Evolutionary conservation across 768 basidiomycete species (phyloP).

Genomic region (Suillus subalutaceus): DNA sequence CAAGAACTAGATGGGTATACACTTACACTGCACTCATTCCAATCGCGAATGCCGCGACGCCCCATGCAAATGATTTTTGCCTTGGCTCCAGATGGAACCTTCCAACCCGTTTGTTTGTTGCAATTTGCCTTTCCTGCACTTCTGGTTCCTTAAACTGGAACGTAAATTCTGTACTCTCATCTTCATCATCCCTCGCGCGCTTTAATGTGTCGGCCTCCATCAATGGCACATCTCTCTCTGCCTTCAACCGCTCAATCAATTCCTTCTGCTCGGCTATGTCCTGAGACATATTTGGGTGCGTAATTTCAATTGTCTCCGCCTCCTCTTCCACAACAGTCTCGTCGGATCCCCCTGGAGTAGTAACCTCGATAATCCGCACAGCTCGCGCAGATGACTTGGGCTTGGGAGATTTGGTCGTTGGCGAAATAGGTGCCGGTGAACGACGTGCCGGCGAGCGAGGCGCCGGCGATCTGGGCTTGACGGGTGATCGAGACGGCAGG

Average conservation of each 20-base stretch:
- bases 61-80: slow-evolving; percentile 81
- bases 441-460: slow-evolving; percentile 35
- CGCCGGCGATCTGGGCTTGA: slow-evolving; percentile 33
- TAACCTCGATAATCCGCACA: slow-evolving; percentile 34
- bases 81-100: slow-evolving; percentile 62
- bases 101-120: slow-evolving; percentile 65
- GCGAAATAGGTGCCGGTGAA: slow-evolving; percentile 34
- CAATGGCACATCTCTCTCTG: slow-evolving; percentile 49
- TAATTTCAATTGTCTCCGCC: slow-evolving; percentile 55
- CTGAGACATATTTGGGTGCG: slow-evolving; percentile 63
- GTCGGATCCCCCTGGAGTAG: slow-evolving; percentile 59
- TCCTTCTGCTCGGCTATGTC: slow-evolving; percentile 81
- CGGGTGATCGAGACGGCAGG: not conserved
- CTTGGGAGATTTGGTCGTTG: slow-evolving; percentile 41
- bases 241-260: slow-evolving; percentile 73
- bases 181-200: slow-evolving; percentile 45
- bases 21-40: slow-evolving; percentile 83
- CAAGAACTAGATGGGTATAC: slow-evolving; percentile 11
- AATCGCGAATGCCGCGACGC: slow-evolving; percentile 79
- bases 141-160: slow-evolving; percentile 77
- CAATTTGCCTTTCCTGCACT: slow-evolving; percentile 55
- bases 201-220: slow-evolving; percentile 39
- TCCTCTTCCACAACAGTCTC: slow-evolving; percentile 72
- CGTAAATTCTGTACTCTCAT: slow-evolving; percentile 50
- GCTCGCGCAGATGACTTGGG: slow-evolving; percentile 21